Conservation (phyloP, 768 basidiomycete genomes). For the Boletus huronensis region DNA sequence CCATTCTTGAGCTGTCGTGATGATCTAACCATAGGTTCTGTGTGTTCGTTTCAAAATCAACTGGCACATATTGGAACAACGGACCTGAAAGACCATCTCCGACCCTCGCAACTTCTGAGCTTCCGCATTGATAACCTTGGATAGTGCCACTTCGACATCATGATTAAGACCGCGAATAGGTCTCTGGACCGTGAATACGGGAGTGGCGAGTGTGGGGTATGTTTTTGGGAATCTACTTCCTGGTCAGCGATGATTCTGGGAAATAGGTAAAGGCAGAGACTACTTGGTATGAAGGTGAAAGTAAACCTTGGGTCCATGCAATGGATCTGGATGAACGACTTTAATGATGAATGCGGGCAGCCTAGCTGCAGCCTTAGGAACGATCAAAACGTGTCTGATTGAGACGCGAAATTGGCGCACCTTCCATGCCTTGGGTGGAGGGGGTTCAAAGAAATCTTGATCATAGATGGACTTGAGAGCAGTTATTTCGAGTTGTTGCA, state of each 20-base stretch:
- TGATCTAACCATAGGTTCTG: slow-evolving; percentile 44
- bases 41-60: slow-evolving; percentile 1
- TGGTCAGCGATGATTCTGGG: background rate
- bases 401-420: slow-evolving; percentile 34
- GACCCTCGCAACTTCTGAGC: slow-evolving; percentile 62
- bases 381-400: slow-evolving; percentile 1
- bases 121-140: slow-evolving; percentile 59
- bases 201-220: slow-evolving; percentile 70
- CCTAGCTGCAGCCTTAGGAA: slow-evolving; percentile 56
- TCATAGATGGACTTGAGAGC: slow-evolving; percentile 79
- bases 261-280: slow-evolving; percentile 13
- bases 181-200: slow-evolving; percentile 65
- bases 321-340: slow-evolving; percentile 60
- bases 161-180: slow-evolving; percentile 56
- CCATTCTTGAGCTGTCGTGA: slow-evolving; percentile 71
- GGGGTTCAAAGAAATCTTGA: slow-evolving; percentile 69
- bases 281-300: slow-evolving; percentile 72
- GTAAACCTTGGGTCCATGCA: slow-evolving; percentile 53
- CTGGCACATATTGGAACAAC: slow-evolving; percentile 12
- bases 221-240: slow-evolving; percentile 68
- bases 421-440: slow-evolving; percentile 83
- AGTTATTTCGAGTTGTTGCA: slow-evolving; percentile 67
- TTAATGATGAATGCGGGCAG: slow-evolving; percentile 75
- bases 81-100: slow-evolving; percentile 77
- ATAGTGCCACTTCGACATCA: slow-evolving; percentile 54